A percentile compares a stretch with the other conserved stretches of the same genome.
These are phyloP conservation scores for Rutidosis leptorrhynchoides DNA, from an alignment of 129 eudicot genomes.

Conservation along the genomic window DNA sequence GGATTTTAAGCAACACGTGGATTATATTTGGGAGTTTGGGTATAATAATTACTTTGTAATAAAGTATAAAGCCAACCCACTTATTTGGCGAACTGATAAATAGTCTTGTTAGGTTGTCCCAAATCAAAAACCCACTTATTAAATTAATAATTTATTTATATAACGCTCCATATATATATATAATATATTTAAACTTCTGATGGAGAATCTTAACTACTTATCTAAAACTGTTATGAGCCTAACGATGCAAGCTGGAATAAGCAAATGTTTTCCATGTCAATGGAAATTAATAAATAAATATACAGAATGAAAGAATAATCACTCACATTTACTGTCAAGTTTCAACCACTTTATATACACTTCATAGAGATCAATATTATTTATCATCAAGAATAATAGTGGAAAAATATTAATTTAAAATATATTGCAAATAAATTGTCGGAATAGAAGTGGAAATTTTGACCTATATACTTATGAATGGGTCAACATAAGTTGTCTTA, in stretches of 20 bases:
- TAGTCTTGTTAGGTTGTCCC: background rate
- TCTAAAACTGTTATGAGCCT: background rate
- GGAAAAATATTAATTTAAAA: background rate
- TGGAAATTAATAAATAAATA: background rate
- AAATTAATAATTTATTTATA: background rate
- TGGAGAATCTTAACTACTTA: background rate
- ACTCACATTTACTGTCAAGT: background rate
- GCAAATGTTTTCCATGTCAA: background rate
- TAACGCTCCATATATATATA: background rate
- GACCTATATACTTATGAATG: background rate
- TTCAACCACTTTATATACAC: background rate
- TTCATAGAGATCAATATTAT: background rate
- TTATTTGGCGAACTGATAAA: background rate
- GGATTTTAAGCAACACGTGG: constrained; percentile 3
- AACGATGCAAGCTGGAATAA: background rate
- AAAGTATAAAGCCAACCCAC: background rate
- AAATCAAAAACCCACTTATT: background rate
- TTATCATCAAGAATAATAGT: background rate
- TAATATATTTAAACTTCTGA: background rate
- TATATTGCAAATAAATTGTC: background rate
- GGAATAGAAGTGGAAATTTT: background rate
- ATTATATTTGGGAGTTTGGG: background rate
- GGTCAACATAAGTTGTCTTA: background rate
- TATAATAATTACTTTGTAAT: background rate
- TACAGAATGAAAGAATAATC: background rate